Conservation (phyloP, 1,284 basidiomycete species). For the Butyriboletus appendiculatus region DNA sequence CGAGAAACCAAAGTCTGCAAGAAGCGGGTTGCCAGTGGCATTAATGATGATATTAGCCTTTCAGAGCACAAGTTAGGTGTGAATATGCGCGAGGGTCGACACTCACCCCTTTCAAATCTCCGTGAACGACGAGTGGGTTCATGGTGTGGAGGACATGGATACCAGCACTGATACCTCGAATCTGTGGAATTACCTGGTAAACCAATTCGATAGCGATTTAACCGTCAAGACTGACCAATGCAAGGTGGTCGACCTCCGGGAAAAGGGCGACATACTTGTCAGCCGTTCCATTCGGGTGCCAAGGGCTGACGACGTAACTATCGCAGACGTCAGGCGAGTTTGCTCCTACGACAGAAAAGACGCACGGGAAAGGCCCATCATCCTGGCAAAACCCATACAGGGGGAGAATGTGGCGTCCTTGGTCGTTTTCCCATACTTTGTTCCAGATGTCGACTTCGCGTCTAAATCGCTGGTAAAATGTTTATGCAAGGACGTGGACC, state of each 20-base stretch:
- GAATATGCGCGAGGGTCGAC: background rate
- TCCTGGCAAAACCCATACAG: conserved; percentile 55
- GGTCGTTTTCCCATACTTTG: conserved; percentile 52
- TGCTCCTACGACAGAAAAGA: background rate
- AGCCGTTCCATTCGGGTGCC: conserved; percentile 54
- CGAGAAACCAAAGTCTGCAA: conserved; percentile 61
- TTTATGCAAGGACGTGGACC: conserved; percentile 1
- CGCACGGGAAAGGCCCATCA: conserved; percentile 55
- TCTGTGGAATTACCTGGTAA: conserved; percentile 32
- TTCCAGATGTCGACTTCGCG: conserved; percentile 58
- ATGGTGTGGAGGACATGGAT: conserved; percentile 50
- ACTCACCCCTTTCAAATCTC: conserved; percentile 53
- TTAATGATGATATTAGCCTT: conserved; percentile 57
- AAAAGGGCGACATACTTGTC: conserved; percentile 45
- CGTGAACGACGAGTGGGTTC: conserved; percentile 51
- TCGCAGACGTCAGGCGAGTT: background rate
- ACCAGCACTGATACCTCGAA: conserved; percentile 47
- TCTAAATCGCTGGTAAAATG: conserved; percentile 44
- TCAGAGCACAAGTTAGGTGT: conserved; percentile 8
- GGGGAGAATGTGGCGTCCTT: conserved; percentile 52
- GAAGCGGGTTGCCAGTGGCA: conserved; percentile 45
- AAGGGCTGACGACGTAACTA: conserved; percentile 58
- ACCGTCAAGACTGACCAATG: conserved; percentile 37
- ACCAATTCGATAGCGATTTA: background rate
- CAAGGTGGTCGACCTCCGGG: conserved; percentile 40